Conservation (phyloP, 2,329 filamentous ascomycete genomes). For the Colletotrichum truncatum region DNA sequence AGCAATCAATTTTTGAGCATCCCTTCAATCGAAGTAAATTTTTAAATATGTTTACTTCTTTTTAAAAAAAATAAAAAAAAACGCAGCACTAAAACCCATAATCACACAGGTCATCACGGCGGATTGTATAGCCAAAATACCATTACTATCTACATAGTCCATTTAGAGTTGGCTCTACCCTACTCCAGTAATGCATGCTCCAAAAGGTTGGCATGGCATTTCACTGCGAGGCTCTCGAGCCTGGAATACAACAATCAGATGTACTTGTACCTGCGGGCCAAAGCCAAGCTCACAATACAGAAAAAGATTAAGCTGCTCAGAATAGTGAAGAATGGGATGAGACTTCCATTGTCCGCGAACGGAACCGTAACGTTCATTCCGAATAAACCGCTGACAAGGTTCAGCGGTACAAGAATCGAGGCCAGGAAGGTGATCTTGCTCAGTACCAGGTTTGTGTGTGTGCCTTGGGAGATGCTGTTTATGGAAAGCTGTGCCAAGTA, state of each 20-base stretch:
- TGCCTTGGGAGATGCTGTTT: slow-evolving; percentile 88
- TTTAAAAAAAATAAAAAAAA: no score
- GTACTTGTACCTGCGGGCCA: slow-evolving; percentile 55
- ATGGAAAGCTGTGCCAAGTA: slow-evolving; percentile 95
- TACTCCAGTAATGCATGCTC: no score
- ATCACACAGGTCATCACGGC: no score
- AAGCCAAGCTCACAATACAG: slow-evolving; percentile 53
- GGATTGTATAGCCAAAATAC: no score
- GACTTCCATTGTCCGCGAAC: slow-evolving; percentile 60
- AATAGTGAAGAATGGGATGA: slow-evolving; percentile 65
- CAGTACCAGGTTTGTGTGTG: slow-evolving; percentile 86
- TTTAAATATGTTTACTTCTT: no score
- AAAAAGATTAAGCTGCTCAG: slow-evolving; percentile 63
- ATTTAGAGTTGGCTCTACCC: no score
- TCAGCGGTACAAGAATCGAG: slow-evolving; percentile 95
- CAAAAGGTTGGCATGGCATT: no score
- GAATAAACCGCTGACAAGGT: slow-evolving; percentile 87
- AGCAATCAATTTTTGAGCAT: no score
- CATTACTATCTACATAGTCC: no score
- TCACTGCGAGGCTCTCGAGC: neutral
- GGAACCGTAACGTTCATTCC: slow-evolving; percentile 89
- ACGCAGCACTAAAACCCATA: no score
- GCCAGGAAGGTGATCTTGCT: slow-evolving; percentile 96
- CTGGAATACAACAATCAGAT: slow-evolving; percentile 44
- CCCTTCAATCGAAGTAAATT: no score